Evolutionary conservation across 2,329 filamentous ascomycete species (phyloP).

Genomic region (Verticillium alfalfae): DNA sequence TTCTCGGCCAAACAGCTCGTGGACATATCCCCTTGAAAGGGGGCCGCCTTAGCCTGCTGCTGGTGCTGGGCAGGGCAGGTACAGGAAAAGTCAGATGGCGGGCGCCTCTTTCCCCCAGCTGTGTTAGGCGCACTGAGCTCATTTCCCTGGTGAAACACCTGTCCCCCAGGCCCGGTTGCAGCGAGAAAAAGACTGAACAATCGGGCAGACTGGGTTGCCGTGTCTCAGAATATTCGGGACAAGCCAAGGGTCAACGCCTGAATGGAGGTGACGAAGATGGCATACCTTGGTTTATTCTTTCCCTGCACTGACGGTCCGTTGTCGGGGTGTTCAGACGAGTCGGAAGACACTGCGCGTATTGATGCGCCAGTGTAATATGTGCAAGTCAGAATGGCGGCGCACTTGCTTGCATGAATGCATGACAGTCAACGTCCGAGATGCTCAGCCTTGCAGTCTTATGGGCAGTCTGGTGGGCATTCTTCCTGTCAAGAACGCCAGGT

Average conservation of each 20-base stretch:
- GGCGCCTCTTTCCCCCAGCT: neutral
- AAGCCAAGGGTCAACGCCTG: neutral
- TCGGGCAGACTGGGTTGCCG: conserved; percentile 1
- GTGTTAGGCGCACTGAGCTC: neutral
- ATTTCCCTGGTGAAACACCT: neutral
- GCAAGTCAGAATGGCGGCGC: neutral
- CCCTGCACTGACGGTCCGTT: neutral
- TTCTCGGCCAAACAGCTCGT: conserved; percentile 1
- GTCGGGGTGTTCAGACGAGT: neutral
- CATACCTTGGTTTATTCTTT: neutral
- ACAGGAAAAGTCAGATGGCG: neutral
- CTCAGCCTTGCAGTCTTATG: neutral
- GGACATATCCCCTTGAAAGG: neutral
- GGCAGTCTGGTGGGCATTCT: neutral
- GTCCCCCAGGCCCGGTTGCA: neutral
- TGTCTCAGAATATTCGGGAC: neutral
- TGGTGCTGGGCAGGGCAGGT: neutral
- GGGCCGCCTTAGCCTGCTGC: neutral
- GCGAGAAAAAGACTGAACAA: neutral
- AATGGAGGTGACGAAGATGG: neutral
- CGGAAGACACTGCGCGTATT: neutral
- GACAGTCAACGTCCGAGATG: neutral
- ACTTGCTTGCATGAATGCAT: neutral
- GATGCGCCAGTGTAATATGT: neutral
- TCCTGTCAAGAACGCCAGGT: neutral